Evolutionary conservation across 2,329 filamentous ascomycete species (phyloP).

Genomic region (Coniochaeta sp.): DNA sequence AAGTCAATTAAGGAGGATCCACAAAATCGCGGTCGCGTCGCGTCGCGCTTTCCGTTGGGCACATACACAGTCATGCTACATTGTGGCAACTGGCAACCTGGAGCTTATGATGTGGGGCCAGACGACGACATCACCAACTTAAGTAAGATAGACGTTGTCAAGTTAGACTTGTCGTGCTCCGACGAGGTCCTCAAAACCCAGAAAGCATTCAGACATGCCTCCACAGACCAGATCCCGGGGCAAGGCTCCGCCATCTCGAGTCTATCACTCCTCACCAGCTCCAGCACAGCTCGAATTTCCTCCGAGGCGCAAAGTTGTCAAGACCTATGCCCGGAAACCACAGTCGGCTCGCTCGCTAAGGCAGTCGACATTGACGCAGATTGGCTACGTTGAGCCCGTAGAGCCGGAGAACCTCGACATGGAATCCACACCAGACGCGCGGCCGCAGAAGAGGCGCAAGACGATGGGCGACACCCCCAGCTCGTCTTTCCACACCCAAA

Average conservation of each 20-base stretch:
- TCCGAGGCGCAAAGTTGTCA: constrained; percentile 14
- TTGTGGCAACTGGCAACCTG: not conserved
- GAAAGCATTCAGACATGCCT: constrained; percentile 8
- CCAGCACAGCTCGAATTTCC: constrained; percentile 23
- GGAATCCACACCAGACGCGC: constrained; percentile 1
- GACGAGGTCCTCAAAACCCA: not conserved
- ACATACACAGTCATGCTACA: not conserved
- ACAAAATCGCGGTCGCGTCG: not conserved
- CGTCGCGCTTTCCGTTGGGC: not conserved
- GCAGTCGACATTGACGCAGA: constrained; percentile 27
- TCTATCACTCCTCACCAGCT: constrained; percentile 17
- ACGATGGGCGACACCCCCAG: constrained; percentile 17
- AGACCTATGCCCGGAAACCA: constrained; percentile 17
- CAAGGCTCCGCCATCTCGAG: constrained; percentile 7
- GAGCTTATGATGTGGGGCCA: not conserved
- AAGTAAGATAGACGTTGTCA: not conserved
- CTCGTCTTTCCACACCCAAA: constrained; percentile 24
- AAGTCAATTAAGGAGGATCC: not conserved
- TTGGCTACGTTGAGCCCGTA: constrained; percentile 15
- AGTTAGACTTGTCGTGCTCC: not conserved
- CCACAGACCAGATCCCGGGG: constrained; percentile 11
- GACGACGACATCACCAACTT: not conserved
- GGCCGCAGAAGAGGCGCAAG: constrained; percentile 17
- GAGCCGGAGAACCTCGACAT: constrained; percentile 3
- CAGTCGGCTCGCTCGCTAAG: constrained; percentile 10